Percentiles rank a stretch among this genome's conserved stretches.
Evolutionary conservation across 306 rosid genomes (phyloP).

Genomic region (Carpinus viminea): DNA sequence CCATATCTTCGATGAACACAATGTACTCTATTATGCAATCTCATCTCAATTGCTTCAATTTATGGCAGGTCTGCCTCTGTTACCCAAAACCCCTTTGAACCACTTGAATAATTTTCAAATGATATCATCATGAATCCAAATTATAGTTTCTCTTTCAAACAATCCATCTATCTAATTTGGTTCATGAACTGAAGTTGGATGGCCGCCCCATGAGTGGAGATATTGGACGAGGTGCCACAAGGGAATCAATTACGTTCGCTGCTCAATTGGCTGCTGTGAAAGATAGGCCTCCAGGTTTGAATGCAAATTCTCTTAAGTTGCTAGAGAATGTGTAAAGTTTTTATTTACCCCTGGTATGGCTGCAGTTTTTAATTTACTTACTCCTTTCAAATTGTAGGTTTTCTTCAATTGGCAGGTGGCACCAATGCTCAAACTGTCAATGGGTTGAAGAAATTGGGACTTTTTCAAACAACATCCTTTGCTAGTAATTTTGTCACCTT

Average conservation of each 20-base stretch:
- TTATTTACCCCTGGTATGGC: slow-evolving; percentile 8
- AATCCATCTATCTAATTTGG: slow-evolving; percentile 19
- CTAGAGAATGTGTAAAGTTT: slow-evolving; percentile 11
- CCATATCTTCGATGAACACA: slow-evolving; percentile 63
- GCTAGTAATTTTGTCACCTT: slow-evolving; percentile 30
- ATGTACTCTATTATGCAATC: slow-evolving; percentile 75
- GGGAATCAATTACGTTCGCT: slow-evolving; percentile 79
- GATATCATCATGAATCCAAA: slow-evolving; percentile 23
- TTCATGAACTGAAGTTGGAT: slow-evolving; percentile 63
- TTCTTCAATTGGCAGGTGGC: slow-evolving; percentile 95
- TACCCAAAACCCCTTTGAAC: neutral
- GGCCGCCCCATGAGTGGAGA: slow-evolving; percentile 99
- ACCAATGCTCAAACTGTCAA: slow-evolving; percentile 86
- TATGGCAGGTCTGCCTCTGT: slow-evolving; percentile 74
- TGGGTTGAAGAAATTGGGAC: slow-evolving; percentile 67
- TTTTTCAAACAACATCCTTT: slow-evolving; percentile 50
- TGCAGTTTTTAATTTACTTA: slow-evolving; percentile 4
- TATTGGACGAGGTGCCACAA: slow-evolving; percentile 89
- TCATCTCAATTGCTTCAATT: slow-evolving; percentile 56
- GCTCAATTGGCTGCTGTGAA: slow-evolving; percentile 53
- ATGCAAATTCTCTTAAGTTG: neutral
- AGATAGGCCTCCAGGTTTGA: slow-evolving; percentile 75
- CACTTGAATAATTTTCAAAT: slow-evolving; percentile 16
- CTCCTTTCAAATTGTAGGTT: slow-evolving; percentile 48
- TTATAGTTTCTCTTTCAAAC: slow-evolving; percentile 20